These are phyloP conservation scores for Solanum chilense DNA, from an alignment of 257 asterid genomes.

Conservation along the genomic window DNA sequence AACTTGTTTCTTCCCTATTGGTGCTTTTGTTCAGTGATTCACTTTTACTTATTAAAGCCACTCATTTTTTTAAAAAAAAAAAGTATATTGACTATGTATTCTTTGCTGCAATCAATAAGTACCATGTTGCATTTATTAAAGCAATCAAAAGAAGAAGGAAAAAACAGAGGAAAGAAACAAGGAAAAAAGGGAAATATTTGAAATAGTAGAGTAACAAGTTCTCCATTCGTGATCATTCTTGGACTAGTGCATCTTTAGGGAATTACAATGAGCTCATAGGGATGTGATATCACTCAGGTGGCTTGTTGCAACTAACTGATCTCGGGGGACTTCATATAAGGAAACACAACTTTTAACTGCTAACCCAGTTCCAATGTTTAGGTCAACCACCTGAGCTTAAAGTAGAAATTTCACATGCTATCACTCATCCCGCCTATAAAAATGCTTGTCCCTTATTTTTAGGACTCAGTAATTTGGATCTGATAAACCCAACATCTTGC, in stretches of 20 bases:
- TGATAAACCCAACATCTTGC: background rate
- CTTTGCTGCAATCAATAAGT: background rate
- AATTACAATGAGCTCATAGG: background rate
- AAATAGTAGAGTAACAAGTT: background rate
- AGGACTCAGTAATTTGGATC: background rate
- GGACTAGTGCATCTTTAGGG: background rate
- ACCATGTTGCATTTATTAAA: background rate
- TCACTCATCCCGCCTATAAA: background rate
- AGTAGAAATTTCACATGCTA: background rate
- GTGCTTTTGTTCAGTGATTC: background rate
- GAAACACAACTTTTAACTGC: background rate
- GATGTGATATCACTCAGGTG: background rate
- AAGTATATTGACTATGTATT: background rate
- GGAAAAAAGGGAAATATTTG: background rate
- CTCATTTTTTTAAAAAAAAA: background rate
- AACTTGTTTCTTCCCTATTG: background rate
- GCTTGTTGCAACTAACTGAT: background rate
- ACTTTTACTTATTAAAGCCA: background rate
- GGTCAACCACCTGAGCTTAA: background rate
- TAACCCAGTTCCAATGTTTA: background rate
- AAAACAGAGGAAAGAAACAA: background rate
- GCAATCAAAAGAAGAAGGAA: background rate
- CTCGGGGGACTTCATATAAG: background rate
- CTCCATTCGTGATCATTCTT: background rate
- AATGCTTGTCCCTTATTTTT: background rate